These are phyloP conservation scores for Saccharomyces hybrid DNA, from an alignment of 1,139 yeast species.

Conservation along the genomic window DNA sequence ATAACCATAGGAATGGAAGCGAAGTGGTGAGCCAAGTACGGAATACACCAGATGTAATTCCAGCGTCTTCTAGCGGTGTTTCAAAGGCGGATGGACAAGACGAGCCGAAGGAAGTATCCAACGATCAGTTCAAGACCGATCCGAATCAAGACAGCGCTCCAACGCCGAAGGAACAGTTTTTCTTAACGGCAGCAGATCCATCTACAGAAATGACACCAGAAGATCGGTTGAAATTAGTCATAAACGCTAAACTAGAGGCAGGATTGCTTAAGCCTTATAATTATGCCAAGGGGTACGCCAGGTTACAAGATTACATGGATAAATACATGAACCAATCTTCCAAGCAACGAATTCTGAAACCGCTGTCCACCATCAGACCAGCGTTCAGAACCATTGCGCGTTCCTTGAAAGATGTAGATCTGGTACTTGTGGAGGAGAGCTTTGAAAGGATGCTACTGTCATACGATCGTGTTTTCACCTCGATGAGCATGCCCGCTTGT, in stretches of 20 bases:
- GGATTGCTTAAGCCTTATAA: conserved; percentile 89
- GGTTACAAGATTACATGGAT: conserved; percentile 88
- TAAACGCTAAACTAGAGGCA: conserved; percentile 92
- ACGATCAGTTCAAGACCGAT: not conserved
- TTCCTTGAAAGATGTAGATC: conserved; percentile 82
- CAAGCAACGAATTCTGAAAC: conserved; percentile 77
- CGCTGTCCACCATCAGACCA: conserved; percentile 80
- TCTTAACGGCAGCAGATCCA: conserved; percentile 95
- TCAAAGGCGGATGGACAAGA: not conserved
- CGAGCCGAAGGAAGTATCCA: not conserved
- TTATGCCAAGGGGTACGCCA: conserved; percentile 88
- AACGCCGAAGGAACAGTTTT: conserved; percentile 86
- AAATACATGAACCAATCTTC: conserved; percentile 83
- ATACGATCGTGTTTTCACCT: conserved; percentile 90
- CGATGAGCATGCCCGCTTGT: conserved; percentile 98
- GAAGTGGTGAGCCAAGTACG: conserved; percentile 3
- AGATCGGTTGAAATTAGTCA: conserved; percentile 89
- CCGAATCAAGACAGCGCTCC: conserved; percentile 2
- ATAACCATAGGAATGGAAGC: conserved; percentile 9
- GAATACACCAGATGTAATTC: conserved; percentile 6
- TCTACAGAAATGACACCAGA: conserved; percentile 92
- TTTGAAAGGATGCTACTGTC: conserved; percentile 91
- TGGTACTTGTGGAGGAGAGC: conserved; percentile 86
- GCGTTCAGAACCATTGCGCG: conserved; percentile 92
- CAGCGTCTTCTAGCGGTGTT: not conserved